phyloP scores from a whole-genome alignment of 1,139 yeast genomes.

The Zygosaccharomyces sapae region DNA sequence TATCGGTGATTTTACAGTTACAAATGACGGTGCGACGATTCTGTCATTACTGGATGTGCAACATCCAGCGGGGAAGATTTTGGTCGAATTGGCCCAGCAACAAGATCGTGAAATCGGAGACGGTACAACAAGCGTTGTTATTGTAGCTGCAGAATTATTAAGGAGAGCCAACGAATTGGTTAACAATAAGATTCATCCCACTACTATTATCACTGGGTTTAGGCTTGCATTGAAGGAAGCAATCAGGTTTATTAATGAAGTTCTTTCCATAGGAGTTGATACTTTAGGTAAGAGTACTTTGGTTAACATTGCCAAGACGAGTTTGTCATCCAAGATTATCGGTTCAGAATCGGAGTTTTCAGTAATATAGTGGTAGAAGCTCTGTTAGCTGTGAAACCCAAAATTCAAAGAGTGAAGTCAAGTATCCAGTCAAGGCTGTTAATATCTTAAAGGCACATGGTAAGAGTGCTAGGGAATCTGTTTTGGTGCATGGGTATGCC shows the following conservation, averaged over 20 bases:
- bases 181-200: constrained; percentile 90
- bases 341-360: constrained; percentile 93
- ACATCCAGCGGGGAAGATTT: constrained; percentile 97
- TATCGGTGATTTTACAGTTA: constrained; percentile 97
- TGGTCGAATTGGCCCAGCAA: constrained; percentile 96
- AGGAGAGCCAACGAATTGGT: constrained; percentile 93
- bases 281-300: constrained; percentile 76
- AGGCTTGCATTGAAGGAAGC: constrained; percentile 93
- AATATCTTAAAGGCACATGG: constrained; percentile 96
- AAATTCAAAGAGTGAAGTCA: constrained; percentile 79
- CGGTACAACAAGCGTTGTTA: constrained; percentile 95
- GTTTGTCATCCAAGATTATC: constrained; percentile 94
- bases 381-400: constrained; percentile 88
- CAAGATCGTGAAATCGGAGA: constrained; percentile 99
- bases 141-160: constrained; percentile 87
- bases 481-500: constrained; percentile 90
- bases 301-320: constrained; percentile 88
- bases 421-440: constrained; percentile 96
- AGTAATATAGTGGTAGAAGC: constrained; percentile 91
- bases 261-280: constrained; percentile 76
- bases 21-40: constrained; percentile 98
- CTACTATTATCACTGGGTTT: constrained; percentile 95
- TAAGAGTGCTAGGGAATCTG: constrained; percentile 80
- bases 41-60: constrained; percentile 87
- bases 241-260: constrained; percentile 79